Evolutionary conservation across 805 yeast species (phyloP).

Genomic region (Ascoidea tarda): DNA sequence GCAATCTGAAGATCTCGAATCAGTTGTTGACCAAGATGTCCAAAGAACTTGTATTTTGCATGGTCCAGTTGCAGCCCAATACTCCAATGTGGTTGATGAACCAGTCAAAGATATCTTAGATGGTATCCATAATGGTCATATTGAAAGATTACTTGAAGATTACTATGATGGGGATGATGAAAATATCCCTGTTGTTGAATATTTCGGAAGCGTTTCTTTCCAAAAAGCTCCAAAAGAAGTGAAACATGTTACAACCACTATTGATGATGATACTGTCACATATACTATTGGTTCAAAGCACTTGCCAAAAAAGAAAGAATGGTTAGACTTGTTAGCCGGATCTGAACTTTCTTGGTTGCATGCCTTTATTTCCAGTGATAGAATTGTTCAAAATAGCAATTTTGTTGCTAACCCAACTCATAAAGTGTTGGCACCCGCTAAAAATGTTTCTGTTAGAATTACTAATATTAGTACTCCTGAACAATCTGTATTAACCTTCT

Average conservation of each 20-base stretch:
- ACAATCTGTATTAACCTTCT: conserved; percentile 48
- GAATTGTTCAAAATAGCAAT: conserved; percentile 75
- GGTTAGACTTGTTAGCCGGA: conserved; percentile 83
- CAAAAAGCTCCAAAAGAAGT: conserved; percentile 10
- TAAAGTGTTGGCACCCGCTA: conserved; percentile 64
- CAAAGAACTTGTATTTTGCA: conserved; percentile 98
- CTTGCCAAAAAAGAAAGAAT: conserved; percentile 25
- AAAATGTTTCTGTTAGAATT: conserved; percentile 48
- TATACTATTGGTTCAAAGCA: conserved; percentile 25
- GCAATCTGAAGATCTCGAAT: conserved; percentile 96
- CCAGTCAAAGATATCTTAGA: conserved; percentile 89
- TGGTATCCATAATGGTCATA: conserved; percentile 81
- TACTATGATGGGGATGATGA: conserved; percentile 58
- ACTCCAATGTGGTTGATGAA: conserved; percentile 73
- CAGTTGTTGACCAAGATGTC: conserved; percentile 92
- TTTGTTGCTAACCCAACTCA: conserved; percentile 70
- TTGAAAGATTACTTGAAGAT: conserved; percentile 50
- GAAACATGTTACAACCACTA: conserved; percentile 12
- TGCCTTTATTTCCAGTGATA: conserved; percentile 68
- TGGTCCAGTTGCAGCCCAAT: conserved; percentile 97
- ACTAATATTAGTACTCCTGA: conserved; percentile 32
- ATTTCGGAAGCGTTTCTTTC: conserved; percentile 49
- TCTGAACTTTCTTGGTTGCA: conserved; percentile 71
- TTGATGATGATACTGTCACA: conserved; percentile 18
- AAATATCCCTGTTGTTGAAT: conserved; percentile 77